phyloP scores from a whole-genome alignment of 140 eudicot genomes.

The Ambrosia hybrid region DNA sequence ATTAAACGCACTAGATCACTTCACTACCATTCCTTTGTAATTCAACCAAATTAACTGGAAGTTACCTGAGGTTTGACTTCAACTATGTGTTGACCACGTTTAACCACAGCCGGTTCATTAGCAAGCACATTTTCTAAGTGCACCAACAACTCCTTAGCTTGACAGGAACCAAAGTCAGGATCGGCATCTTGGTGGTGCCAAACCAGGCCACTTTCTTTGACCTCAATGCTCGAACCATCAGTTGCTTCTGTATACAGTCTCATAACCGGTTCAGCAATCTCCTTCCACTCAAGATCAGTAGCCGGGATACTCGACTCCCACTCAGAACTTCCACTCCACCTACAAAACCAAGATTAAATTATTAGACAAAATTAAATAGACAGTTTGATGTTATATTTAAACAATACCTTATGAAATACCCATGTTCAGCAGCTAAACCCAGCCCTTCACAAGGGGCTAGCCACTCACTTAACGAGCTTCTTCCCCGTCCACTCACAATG shows the following conservation, averaged over 20 bases:
- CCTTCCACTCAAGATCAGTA: conserved; percentile 60
- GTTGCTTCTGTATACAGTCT: conserved; percentile 67
- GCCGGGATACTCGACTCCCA: conserved; percentile 48
- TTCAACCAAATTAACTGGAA: background rate
- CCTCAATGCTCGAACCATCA: conserved; percentile 70
- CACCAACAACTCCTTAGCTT: conserved; percentile 74
- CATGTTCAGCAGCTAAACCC: conserved; percentile 62
- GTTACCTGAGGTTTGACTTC: conserved; percentile 91
- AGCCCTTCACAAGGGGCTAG: conserved; percentile 48
- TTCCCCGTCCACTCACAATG: conserved; percentile 59
- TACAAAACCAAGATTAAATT: conserved; percentile 8
- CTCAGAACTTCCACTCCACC: conserved; percentile 53
- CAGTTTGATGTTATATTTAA: background rate
- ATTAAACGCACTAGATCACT: no score
- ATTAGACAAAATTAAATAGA: background rate
- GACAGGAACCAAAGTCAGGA: conserved; percentile 66
- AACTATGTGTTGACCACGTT: conserved; percentile 79
- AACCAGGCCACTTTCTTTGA: conserved; percentile 67
- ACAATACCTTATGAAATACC: conserved; percentile 47
- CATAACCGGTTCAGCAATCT: conserved; percentile 61
- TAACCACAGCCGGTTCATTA: conserved; percentile 82
- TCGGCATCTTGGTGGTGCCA: conserved; percentile 86
- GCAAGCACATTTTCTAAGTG: conserved; percentile 78
- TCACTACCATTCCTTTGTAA: no score
- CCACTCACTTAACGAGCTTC: conserved; percentile 44